Base-by-base conservation (phyloP, 2,329 filamentous ascomycete genomes). In the Epichloe gansuensis region DNA sequence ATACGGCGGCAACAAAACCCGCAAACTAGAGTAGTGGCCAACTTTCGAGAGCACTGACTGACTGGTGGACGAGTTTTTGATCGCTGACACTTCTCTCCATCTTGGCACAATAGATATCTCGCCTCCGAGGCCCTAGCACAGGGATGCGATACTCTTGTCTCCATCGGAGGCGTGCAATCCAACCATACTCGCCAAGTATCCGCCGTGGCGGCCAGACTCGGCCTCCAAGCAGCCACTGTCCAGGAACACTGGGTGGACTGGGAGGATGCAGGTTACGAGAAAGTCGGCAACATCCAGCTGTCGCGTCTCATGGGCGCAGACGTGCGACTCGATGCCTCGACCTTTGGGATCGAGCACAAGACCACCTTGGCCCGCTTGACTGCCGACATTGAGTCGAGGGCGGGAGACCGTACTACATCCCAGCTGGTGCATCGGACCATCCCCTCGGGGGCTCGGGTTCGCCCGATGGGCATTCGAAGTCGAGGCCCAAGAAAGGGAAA, bases 391-490 rank as follows among this genome's bases (percentile, higher is more conserved):
- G 67, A 71, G 53, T 63, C 60, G 0, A 63, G 63, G 83, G 81
- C 0, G 74, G 75, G 39, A 82, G 78, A 63, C 81, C 84, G 0
- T 88, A 87, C 62, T 85, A 83, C 61, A 86, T 88, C 57, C 85
- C 85, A 4, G 83, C 83, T 0, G 84, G 84, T 0, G 83, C 83
- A 1, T 84, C 80, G 0, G 83, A 86, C 63, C 84, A 88, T 62
- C 81, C 81, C 0, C 72, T 86, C 0, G 84, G 85, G 3, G 84
- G 0, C 65, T 88, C 15, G 84, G 85, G 0, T 88, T 87, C 60
- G 83, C 83, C 7, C 72, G 82, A 2, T 88, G 83, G 80, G 83
- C 83, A 1, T 81, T 85, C 38, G 84, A 88, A 65, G 80, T 88
- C 0, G 72, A 72, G 46, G 70, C 73, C 56, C 83, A 88, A 66